A percentile compares a stretch with the other conserved stretches of the same genome.
Conservation (phyloP, 2,329 filamentous ascomycete genomes). For the Chrysoporthe deuterocubensis region DNA sequence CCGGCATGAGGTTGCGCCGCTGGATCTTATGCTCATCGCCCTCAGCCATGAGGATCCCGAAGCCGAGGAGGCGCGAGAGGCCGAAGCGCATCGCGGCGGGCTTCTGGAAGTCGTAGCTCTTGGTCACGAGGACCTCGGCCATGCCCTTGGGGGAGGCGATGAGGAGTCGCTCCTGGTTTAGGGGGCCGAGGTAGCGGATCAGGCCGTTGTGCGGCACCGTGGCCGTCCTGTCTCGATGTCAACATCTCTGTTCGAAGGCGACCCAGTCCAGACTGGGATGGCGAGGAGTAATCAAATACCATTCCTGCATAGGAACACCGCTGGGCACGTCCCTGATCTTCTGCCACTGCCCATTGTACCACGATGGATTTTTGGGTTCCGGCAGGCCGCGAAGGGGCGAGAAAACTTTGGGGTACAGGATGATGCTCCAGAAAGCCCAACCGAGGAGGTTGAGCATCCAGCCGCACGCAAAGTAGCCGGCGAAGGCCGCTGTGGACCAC, state of each 20-base stretch:
- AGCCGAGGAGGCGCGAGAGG: conserved; percentile 68
- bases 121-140: conserved; percentile 71
- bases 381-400: conserved; percentile 56
- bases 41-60: conserved; percentile 79
- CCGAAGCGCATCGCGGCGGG: conserved; percentile 57
- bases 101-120: conserved; percentile 73
- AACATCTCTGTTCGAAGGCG: conserved; percentile 18
- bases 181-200: conserved; percentile 66
- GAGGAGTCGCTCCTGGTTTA: conserved; percentile 67
- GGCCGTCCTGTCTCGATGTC: conserved; percentile 52
- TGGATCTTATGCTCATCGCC: conserved; percentile 88
- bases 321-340: conserved; percentile 45
- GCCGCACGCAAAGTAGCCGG: conserved; percentile 39
- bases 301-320: conserved; percentile 51
- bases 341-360: conserved; percentile 52
- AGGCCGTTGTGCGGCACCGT: conserved; percentile 69
- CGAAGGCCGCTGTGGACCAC: conserved; percentile 40
- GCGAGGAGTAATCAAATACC: conserved; percentile 39
- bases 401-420: conserved; percentile 54
- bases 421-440: conserved; percentile 46
- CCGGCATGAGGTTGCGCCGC: conserved; percentile 78
- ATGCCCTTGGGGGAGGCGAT: conserved; percentile 66
- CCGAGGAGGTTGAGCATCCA: conserved; percentile 42
- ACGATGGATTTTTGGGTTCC: conserved; percentile 47
- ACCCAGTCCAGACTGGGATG: neutral